phyloP scores from a whole-genome alignment of 495 filamentous ascomycete species.

The Penicillium verhagenii region DNA sequence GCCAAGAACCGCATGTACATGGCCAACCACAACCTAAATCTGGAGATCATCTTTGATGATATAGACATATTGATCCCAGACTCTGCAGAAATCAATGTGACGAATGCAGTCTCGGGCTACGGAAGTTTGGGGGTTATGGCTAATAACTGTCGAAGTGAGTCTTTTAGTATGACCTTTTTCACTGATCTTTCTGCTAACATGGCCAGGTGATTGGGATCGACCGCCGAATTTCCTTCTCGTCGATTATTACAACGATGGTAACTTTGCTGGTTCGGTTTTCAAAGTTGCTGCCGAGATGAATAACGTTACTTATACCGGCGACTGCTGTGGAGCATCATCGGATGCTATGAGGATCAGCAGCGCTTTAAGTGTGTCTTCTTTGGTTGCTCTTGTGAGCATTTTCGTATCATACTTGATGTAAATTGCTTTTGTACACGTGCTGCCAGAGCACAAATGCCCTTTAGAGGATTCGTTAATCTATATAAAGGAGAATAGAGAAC shows the following conservation, averaged over 20 bases:
- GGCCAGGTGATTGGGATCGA: conserved; percentile 57
- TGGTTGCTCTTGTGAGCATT: background rate
- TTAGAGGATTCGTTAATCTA: too few species aligned
- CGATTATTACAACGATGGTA: conserved; percentile 80
- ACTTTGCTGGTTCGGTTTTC: conserved; percentile 76
- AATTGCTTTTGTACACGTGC: background rate
- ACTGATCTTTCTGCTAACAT: conserved; percentile 1
- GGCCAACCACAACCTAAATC: conserved; percentile 90
- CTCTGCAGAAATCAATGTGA: conserved; percentile 59
- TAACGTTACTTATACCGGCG: conserved; percentile 73
- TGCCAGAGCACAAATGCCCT: too few species aligned
- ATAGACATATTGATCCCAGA: conserved; percentile 70
- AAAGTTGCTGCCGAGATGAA: conserved; percentile 84
- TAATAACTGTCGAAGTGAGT: conserved; percentile 63
- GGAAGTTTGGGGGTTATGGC: conserved; percentile 74
- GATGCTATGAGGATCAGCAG: conserved; percentile 17
- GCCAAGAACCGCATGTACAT: conserved; percentile 71
- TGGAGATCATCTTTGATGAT: conserved; percentile 62
- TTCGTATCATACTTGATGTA: background rate
- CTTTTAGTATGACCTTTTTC: background rate
- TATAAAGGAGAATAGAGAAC: too few species aligned
- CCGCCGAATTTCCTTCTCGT: conserved; percentile 86
- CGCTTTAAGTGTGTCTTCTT: background rate
- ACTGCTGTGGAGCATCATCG: conserved; percentile 65
- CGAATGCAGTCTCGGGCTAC: conserved; percentile 61